Evolutionary conservation across 257 asterid species (phyloP).

Genomic region (Solanum sejunctum): DNA sequence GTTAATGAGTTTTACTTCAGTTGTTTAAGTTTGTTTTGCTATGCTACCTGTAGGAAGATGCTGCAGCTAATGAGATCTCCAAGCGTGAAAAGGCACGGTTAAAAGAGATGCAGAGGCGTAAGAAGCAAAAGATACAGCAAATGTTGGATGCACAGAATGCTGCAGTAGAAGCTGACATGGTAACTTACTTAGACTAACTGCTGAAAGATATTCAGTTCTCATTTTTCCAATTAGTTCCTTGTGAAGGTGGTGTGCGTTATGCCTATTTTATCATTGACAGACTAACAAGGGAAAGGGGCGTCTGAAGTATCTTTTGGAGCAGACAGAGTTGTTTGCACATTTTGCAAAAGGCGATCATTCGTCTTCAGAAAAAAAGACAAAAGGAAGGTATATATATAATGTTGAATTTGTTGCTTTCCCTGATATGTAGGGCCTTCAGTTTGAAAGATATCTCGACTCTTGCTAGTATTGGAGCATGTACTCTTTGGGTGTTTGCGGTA

Average conservation of each 20-base stretch:
- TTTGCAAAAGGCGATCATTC: slow-evolving; percentile 89
- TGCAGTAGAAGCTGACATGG: slow-evolving; percentile 92
- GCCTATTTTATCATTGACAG: slow-evolving; percentile 27
- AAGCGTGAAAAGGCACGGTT: slow-evolving; percentile 73
- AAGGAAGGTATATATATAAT: slow-evolving; percentile 51
- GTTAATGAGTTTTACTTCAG: background rate
- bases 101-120: slow-evolving; percentile 68
- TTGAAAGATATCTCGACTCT: background rate
- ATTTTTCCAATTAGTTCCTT: background rate
- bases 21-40: background rate
- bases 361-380: slow-evolving; percentile 52
- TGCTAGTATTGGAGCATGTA: background rate
- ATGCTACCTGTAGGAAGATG: slow-evolving; percentile 41
- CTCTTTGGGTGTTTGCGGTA: background rate
- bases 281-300: slow-evolving; percentile 93
- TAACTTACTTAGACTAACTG: slow-evolving; percentile 9
- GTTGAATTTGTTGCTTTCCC: background rate
- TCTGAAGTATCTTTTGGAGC: slow-evolving; percentile 84
- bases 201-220: background rate
- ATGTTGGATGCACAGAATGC: slow-evolving; percentile 91
- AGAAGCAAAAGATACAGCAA: slow-evolving; percentile 84
- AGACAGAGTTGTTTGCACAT: slow-evolving; percentile 96
- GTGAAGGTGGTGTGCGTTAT: background rate
- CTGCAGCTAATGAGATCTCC: slow-evolving; percentile 31
- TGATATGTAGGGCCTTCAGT: background rate